Conservation (phyloP, 1,139 yeast species). For the Scheffersomyces illinoinensis region DNA sequence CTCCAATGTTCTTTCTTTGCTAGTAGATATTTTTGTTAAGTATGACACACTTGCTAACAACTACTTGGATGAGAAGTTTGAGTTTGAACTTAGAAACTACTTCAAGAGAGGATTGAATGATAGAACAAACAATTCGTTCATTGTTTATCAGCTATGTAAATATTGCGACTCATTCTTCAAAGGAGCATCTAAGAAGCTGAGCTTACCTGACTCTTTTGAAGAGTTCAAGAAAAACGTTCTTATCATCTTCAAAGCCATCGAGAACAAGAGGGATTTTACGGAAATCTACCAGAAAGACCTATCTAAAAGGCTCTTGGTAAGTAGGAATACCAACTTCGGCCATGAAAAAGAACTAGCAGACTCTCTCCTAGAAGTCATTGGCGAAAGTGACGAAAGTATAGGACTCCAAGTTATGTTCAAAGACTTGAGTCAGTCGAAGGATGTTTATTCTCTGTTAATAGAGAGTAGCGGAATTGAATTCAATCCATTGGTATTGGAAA, state of each 20-base stretch:
- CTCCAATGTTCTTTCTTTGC: slow-evolving; percentile 2
- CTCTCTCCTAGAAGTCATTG: slow-evolving; percentile 25
- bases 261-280: slow-evolving; percentile 37
- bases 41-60: slow-evolving; percentile 9
- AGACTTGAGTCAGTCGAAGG: slow-evolving; percentile 27
- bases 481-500: slow-evolving; percentile 34
- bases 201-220: slow-evolving; percentile 10
- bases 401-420: slow-evolving; percentile 35
- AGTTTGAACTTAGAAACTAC: slow-evolving; percentile 30
- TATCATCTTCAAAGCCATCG: slow-evolving; percentile 33
- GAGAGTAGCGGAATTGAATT: slow-evolving; percentile 21
- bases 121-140: slow-evolving; percentile 16
- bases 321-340: slow-evolving; percentile 19
- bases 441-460: slow-evolving; percentile 14
- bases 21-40: slow-evolving; percentile 6
- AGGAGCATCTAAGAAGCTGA: slow-evolving; percentile 9
- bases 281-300: slow-evolving; percentile 35
- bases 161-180: slow-evolving; percentile 36
- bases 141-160: slow-evolving; percentile 31
- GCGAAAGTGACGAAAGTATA: slow-evolving; percentile 33
- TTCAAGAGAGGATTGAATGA: slow-evolving; percentile 25
- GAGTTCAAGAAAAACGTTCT: slow-evolving; percentile 24
- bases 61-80: slow-evolving; percentile 19
- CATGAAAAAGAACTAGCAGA: slow-evolving; percentile 30
- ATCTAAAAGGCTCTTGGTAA: slow-evolving; percentile 36